These are phyloP conservation scores for Calonectria honghensis DNA, from an alignment of 2,329 filamentous ascomycete genomes.

Conservation along the genomic window DNA sequence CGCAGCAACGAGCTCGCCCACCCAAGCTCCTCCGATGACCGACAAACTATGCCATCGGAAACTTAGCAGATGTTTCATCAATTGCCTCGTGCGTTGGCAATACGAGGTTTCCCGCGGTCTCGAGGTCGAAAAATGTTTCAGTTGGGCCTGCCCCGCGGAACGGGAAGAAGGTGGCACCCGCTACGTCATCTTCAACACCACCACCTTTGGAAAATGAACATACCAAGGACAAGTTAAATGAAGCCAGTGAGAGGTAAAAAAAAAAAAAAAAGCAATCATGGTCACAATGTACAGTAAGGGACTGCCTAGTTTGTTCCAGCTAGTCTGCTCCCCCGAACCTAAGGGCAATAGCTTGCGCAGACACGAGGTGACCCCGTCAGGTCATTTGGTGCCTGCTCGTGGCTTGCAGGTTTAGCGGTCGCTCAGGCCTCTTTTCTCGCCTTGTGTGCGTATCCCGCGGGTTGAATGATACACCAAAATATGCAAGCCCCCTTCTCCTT, in stretches of 20 bases:
- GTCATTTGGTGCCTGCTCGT: not conserved
- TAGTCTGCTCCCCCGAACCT: not conserved
- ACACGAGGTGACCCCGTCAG: not conserved
- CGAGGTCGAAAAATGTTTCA: not conserved
- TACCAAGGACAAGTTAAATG: not conserved
- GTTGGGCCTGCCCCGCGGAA: not conserved
- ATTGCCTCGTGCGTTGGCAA: not conserved
- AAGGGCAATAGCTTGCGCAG: not conserved
- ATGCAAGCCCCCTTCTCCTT: conserved; percentile 5
- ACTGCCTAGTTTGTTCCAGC: not conserved
- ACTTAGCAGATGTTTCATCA: not conserved
- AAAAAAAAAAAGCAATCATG: not conserved
- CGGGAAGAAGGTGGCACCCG: not conserved
- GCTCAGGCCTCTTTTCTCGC: not conserved
- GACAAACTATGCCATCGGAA: not conserved
- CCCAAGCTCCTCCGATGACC: not conserved
- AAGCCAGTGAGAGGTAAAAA: not conserved
- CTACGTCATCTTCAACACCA: conserved; percentile 7
- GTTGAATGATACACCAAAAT: not conserved
- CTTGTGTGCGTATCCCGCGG: not conserved
- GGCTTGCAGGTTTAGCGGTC: not conserved
- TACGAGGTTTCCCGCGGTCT: not conserved
- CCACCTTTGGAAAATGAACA: not conserved
- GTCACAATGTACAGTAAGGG: not conserved
- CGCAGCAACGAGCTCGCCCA: not conserved